Evolutionary conservation across 257 asterid species (phyloP), one percentile per base, ranked within the genome.

Genomic region (Linderniella brevidens): DNA sequence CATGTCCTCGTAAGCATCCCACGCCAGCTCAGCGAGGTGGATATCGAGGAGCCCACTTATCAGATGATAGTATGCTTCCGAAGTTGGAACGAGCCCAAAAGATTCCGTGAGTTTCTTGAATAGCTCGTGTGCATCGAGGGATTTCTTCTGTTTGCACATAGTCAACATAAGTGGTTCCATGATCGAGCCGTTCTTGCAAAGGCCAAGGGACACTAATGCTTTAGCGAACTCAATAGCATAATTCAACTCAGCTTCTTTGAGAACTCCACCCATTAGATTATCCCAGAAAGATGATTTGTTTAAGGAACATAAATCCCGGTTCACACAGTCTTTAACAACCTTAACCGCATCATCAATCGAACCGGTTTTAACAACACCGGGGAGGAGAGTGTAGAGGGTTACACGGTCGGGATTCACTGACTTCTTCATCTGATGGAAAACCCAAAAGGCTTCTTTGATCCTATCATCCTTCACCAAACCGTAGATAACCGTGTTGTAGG

Each of bases 361-460:
- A 55, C 95, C 93, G 50, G 69, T 77, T 63, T 70, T 83, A 64
- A 88, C 72, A 49, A 88, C 64, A 35, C 80, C 75, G 14, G 97
- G 95, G 54, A 83, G 64, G 39, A 84, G 82, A 54, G 78, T 77
- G 57, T 60, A 74, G 53, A 88, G 52, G 29, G 95, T 83, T 12
- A 83, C 75, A 55, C 56, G 53, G 60, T 88, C 97, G 3, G 95
- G 86, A 60, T 64, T 64, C 9, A 78, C 35, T 19, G 48, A 64
- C 56, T 88, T 88, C 57, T 71, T 78, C 97, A 83, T 88, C 78
- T 88, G 93, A 72, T 78, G 76, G 64, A 74, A 88, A 35, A 80
- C 68, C 93, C 93, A 83, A 59, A 80, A 80, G 35, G 97, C 95
- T 67, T 83, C 90, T 17, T 32, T 56, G 50, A 72, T 62, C 73